Percentiles rank a stretch among this genome's conserved stretches.
Evolutionary conservation across 1,139 yeast species (phyloP).

Genomic region (Geotrichum candidum): DNA sequence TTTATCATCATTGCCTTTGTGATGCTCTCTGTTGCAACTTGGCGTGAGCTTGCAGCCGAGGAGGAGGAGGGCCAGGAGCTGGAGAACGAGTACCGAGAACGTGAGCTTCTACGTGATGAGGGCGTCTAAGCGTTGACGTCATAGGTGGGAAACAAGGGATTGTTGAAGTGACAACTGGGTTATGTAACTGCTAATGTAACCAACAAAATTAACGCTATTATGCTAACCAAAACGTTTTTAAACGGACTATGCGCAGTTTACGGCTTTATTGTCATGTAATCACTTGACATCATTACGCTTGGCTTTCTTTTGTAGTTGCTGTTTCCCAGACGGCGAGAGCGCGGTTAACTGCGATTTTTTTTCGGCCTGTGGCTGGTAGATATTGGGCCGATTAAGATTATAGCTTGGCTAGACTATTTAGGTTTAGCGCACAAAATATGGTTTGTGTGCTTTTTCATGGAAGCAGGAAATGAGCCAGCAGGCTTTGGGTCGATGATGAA

Average conservation of each 20-base stretch:
- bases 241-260: neutral
- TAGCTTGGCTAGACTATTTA: neutral
- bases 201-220: neutral
- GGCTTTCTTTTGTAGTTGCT: neutral
- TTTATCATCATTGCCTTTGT: constrained; percentile 57
- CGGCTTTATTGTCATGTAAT: neutral
- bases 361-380: neutral
- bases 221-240: neutral
- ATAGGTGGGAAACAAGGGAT: neutral
- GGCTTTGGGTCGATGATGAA: neutral
- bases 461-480: neutral
- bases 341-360: neutral
- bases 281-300: neutral
- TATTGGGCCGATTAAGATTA: neutral
- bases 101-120: neutral
- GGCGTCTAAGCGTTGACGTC: neutral
- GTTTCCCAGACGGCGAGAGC: too few relatives aligned
- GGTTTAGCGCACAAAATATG: neutral
- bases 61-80: constrained; percentile 34
- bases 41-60: constrained; percentile 67
- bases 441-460: neutral
- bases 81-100: constrained; percentile 8
- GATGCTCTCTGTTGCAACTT: constrained; percentile 60
- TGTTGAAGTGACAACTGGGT: neutral
- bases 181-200: neutral